Percentiles rank a stretch among this genome's conserved stretches.
phyloP scores from a whole-genome alignment of 1,139 yeast genomes.

The Yamadazyma membranifaciens region DNA sequence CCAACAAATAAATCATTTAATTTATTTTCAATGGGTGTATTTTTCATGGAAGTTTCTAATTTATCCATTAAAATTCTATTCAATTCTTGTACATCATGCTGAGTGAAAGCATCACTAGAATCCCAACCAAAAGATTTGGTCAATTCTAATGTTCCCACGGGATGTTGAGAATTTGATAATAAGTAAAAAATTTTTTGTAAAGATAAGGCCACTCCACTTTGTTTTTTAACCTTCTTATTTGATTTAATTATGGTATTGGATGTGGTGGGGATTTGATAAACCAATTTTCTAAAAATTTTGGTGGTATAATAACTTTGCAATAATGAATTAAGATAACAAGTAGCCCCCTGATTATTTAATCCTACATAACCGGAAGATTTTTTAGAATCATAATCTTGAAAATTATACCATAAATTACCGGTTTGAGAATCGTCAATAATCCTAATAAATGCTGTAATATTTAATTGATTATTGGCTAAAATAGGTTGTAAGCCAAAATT shows the following conservation, averaged over 20 bases:
- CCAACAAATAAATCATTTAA: slow-evolving; percentile 89
- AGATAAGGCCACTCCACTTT: slow-evolving; percentile 70
- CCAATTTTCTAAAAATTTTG: slow-evolving; percentile 75
- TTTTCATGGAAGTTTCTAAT: slow-evolving; percentile 89
- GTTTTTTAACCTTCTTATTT: slow-evolving; percentile 22
- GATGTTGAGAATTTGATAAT: slow-evolving; percentile 66
- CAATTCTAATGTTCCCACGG: slow-evolving; percentile 82
- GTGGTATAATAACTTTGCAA: slow-evolving; percentile 90
- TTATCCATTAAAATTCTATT: slow-evolving; percentile 95
- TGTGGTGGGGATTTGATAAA: slow-evolving; percentile 85
- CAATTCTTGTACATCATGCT: slow-evolving; percentile 96
- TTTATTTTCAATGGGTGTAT: slow-evolving; percentile 77
- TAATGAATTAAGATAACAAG: slow-evolving; percentile 90
- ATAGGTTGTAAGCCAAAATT: slow-evolving; percentile 22
- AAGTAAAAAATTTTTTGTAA: slow-evolving; percentile 84
- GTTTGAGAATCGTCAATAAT: slow-evolving; percentile 83
- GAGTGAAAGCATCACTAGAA: slow-evolving; percentile 91
- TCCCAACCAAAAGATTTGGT: slow-evolving; percentile 98
- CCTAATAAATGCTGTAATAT: slow-evolving; percentile 74
- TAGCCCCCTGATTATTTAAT: slow-evolving; percentile 93
- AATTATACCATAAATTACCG: slow-evolving; percentile 91
- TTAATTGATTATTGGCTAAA: slow-evolving; percentile 56
- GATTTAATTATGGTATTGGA: slow-evolving; percentile 27
- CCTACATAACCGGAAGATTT: slow-evolving; percentile 89
- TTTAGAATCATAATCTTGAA: slow-evolving; percentile 82